These are phyloP conservation scores for Litchi chinensis DNA, from an alignment of 345 rosid genomes.

Conservation along the genomic window DNA sequence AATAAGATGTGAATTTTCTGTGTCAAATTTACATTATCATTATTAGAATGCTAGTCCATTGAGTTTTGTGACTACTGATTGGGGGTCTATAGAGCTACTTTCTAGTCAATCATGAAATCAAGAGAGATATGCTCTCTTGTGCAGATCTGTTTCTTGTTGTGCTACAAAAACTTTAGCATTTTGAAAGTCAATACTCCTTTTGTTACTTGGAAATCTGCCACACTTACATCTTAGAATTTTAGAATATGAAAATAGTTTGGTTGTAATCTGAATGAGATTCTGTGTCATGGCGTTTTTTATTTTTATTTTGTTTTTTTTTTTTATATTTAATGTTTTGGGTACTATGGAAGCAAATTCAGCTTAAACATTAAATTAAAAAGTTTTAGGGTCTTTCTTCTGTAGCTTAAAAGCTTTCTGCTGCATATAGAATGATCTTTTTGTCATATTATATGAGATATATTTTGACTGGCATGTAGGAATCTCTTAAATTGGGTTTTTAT, in stretches of 20 bases:
- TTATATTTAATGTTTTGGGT: neutral
- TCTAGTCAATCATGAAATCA: neutral
- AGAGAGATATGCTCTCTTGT: neutral
- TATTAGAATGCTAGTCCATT: neutral
- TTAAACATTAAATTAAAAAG: slow-evolving; percentile 1
- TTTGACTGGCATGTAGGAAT: slow-evolving; percentile 68
- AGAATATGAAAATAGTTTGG: neutral
- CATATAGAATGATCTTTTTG: slow-evolving; percentile 46
- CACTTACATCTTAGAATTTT: neutral
- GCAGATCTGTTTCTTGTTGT: neutral
- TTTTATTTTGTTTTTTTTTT: too few relatives aligned
- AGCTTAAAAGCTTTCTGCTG: slow-evolving; percentile 31
- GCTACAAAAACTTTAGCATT: neutral
- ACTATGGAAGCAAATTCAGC: slow-evolving; percentile 9
- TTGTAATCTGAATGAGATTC: slow-evolving; percentile 20
- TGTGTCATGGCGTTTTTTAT: neutral
- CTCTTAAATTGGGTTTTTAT: slow-evolving; percentile 85
- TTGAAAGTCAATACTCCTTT: neutral
- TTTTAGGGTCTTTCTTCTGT: slow-evolving; percentile 19
- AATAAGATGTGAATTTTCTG: neutral
- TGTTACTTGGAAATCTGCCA: neutral
- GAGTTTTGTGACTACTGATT: neutral
- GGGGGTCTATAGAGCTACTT: neutral
- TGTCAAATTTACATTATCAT: neutral
- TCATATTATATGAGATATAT: slow-evolving; percentile 42